Evolutionary conservation across 2,329 filamentous ascomycete species (phyloP), one percentile per base, ranked within the genome.

Genomic region (Mollisia scopiformis): DNA sequence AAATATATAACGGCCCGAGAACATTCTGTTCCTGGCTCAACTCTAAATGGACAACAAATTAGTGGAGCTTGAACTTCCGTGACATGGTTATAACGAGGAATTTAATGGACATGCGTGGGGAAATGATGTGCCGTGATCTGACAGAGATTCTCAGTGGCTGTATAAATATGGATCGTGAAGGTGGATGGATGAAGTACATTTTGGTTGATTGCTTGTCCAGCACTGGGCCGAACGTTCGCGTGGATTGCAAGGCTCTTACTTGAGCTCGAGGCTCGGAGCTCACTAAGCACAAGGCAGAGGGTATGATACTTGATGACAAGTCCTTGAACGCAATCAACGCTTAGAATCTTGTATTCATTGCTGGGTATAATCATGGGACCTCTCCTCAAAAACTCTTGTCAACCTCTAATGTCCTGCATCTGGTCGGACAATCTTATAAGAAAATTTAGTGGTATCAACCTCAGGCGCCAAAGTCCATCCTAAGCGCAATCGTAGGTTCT

Each of bases 401-500:
- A 43, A 19, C 19, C 23, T 27, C 23, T 16, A 16, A 16, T 47
- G 21, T 25, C 23, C 43, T 6, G n/a, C 43, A 27, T 28, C 3
- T 25, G 11, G 21, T 16, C 3, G 43, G 43, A 47, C 23, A 47
- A 6, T 21, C 19, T 52, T 31, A 57, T 31, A 19, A 31, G 2
- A 43, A 2, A 41, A 37, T 31, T 21, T 25, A n/a, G 23, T 11
- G 2, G 4, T 47, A 30, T 47, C 39, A 27, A 23, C 25, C 47
- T 59, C 31, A 72, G 8, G 41, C 66, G 11, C 86, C 86, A 82
- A 99, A 98, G 75, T 97, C 84, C 91, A 98, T 96, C 83, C 96
- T 95, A 72, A 99, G 77, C 57, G 92, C 92, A 81, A 99, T 99
- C 65, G 82, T 95, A 13, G 95, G 95, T 75, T 86, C 86, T 28